Evolutionary conservation across 306 rosid genomes (phyloP), one percentile per base, ranked within the genome.

Genomic region (Citrullus mucosospermus): DNA sequence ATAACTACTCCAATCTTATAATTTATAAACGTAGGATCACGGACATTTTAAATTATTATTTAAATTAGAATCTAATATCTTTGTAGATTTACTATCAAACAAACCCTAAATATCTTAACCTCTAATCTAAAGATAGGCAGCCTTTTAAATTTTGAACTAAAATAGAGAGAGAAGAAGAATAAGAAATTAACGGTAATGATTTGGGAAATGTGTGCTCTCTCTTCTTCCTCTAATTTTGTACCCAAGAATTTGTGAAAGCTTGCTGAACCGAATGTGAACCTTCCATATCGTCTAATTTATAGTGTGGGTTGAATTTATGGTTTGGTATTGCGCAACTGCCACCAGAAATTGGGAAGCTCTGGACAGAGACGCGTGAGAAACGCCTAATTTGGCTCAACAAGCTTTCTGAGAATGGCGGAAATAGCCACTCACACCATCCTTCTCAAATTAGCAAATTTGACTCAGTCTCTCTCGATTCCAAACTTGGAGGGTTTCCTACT

Each of bases 361-460:
- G 50, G 48, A 9, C 15, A 10, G 53, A 41, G 32, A 20, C 10
- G 34, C 34, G 54, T 9, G 30, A 44, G 25, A 25, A 44, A 22
- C 58, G 58, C 22, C 22, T 72, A 8, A 0, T 72, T 72, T 28
- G 39, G 32, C 74, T 44, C 39, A 44, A 70, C 57, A 13, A 70
- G 34, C 22, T 70, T 62, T 46, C n/a, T 25, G 39, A 22, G 46
- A 46, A 70, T 70, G 76, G 76, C 9, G 6, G 59, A 53, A 16
- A 53, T 53, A 3, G 7, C 57, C 57, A 17, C 57, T 16, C 20
- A 53, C 57, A 48, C 8, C 57, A 53, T 53, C 57, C 59, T 78
- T 75, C 78, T 72, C 59, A 82, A 85, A 82, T 81, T 80, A 84
- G 85, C 60, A 83, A 81, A 80, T 77, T 88, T 88, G 89, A 89